Conservation (phyloP, 2,329 filamentous ascomycete genomes). For the Alternaria solani region DNA sequence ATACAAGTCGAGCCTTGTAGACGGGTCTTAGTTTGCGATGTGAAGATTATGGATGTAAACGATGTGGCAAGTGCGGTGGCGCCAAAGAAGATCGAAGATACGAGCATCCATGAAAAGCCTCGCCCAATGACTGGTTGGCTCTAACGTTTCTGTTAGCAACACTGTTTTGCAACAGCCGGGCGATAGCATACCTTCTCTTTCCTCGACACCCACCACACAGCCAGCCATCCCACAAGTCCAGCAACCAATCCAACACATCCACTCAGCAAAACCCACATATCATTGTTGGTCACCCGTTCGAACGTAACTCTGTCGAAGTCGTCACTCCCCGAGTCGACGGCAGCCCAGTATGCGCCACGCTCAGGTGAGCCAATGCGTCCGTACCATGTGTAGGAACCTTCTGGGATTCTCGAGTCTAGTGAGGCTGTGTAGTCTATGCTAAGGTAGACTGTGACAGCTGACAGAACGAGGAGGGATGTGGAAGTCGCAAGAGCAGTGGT, state of each 20-base stretch:
- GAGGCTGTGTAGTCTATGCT: background rate
- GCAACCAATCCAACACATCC: background rate
- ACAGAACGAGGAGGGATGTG: slow-evolving; percentile 2
- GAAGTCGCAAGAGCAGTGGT: background rate
- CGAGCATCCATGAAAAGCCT: background rate
- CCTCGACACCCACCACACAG: background rate
- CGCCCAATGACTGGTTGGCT: background rate
- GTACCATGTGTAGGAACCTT: background rate
- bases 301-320: background rate
- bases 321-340: background rate
- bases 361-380: background rate
- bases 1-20: background rate
- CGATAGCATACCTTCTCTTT: background rate
- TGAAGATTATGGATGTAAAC: background rate
- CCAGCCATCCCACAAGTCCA: background rate
- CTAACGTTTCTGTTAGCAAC: background rate
- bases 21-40: background rate
- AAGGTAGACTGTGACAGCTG: background rate
- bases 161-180: no score
- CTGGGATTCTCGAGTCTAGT: background rate
- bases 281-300: background rate
- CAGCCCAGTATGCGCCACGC: background rate
- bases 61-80: background rate
- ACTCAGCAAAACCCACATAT: background rate
- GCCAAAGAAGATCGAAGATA: background rate